Conservation (phyloP, 2,329 filamentous ascomycete genomes). For the Colletotrichum tanaceti region DNA sequence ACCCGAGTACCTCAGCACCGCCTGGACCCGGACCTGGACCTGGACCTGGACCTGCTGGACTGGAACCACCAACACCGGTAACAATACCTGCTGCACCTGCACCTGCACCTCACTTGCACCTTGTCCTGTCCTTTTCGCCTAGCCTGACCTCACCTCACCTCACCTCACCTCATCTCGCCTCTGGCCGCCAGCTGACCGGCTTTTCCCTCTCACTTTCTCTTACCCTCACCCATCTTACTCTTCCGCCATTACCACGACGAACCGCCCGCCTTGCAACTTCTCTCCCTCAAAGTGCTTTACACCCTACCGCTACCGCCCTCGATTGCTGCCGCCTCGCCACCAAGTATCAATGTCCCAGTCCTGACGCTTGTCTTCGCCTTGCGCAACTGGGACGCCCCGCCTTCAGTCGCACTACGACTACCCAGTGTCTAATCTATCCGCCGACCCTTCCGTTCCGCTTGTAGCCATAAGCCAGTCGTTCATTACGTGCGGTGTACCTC, state of each 20-base stretch:
- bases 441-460: constrained; percentile 27
- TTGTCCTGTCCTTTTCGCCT: constrained; percentile 12
- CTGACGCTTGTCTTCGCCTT: constrained; percentile 33
- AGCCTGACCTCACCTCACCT: constrained; percentile 4
- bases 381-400: constrained; percentile 38
- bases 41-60: constrained; percentile 14
- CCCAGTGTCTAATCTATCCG: constrained; percentile 15
- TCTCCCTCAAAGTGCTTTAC: not conserved
- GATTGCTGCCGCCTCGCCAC: constrained; percentile 4
- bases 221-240: not conserved
- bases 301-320: not conserved
- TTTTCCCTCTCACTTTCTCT: not conserved
- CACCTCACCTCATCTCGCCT: constrained; percentile 12
- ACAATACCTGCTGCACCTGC: constrained; percentile 1
- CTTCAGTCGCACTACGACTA: constrained; percentile 25
- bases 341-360: constrained; percentile 32
- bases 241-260: not conserved
- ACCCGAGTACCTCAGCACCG: not conserved
- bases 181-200: not conserved
- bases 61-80: constrained; percentile 5
- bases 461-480: constrained; percentile 23
- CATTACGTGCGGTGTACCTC: constrained; percentile 36
- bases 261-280: not conserved
- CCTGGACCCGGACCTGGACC: constrained; percentile 18
- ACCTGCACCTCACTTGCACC: constrained; percentile 17